Base-by-base conservation (phyloP, 176 grass and related monocot genomes). In the Oryza glumipatula region DNA sequence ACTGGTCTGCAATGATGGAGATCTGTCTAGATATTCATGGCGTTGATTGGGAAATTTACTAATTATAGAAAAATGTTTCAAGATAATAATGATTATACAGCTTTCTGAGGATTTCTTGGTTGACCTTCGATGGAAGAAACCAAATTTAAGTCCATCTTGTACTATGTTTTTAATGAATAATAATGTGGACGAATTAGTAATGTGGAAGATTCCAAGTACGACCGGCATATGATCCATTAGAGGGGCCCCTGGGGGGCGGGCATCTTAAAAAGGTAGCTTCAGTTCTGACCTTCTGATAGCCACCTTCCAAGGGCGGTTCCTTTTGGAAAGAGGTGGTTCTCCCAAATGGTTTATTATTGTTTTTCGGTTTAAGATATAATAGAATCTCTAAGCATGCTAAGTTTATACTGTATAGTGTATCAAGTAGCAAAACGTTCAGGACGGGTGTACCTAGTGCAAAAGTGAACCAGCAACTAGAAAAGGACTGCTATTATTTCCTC, bases 341-440 rank as follows among this genome's bases (percentile, higher is more conserved):
- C 6, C 22, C 44, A 75, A 54, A 75, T 54, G 35, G 24, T 52
- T 11, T 11, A 26, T 73, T 12, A 73, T 48, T 35, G 26, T 13
- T 76, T 49, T 76, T 58, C 28, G 11, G 49, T 76, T 76, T 49
- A 58, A 76, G 73, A 58, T 36, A 19, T 76, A 58, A 58, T 52
- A 16, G 1, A 19, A 61, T 35, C 8, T 72, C 10, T 82, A n/a
- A 14, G 69, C 52, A 9, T 41, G n/a, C 2, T 11, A 70, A 86
- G 3, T 74, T 19, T 45, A 44, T 45, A 44, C 35, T 45, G 61
- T 21, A 17, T 64, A 58, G 15, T 73, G 63, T 72, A 26, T 79
- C 39, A 38, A 79, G 26, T 35, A 74, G n/a, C 51, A 65, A 6
- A 72, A 52, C 19, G 23, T 80, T 73, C 61, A 67, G 68, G 21